phyloP scores from a whole-genome alignment of 2,329 filamentous ascomycete species.

The Colletotrichum sp. region DNA sequence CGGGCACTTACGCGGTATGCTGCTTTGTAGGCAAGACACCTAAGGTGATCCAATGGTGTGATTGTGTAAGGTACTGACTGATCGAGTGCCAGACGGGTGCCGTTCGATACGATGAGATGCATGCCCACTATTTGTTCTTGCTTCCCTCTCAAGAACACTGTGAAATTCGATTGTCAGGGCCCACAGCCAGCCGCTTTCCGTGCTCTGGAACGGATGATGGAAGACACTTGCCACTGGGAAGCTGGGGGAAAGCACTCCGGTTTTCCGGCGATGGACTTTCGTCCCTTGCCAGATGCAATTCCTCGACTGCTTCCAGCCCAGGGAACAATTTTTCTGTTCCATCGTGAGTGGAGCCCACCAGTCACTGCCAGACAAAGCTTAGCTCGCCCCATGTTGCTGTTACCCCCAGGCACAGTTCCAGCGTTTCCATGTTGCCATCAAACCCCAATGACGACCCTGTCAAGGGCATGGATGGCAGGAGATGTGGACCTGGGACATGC shows the following conservation, averaged over 20 bases:
- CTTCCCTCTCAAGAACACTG: neutral
- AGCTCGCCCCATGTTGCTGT: neutral
- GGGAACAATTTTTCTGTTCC: neutral
- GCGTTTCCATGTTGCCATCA: neutral
- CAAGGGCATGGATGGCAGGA: neutral
- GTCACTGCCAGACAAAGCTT: slow-evolving; percentile 9
- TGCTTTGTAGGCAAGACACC: neutral
- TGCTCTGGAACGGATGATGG: neutral
- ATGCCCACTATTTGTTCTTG: neutral
- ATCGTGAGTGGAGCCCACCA: neutral
- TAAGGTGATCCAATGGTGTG: neutral
- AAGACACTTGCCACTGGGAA: neutral
- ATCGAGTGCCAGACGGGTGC: neutral
- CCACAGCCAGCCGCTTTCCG: neutral
- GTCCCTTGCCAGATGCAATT: neutral
- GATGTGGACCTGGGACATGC: neutral
- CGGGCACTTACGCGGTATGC: neutral
- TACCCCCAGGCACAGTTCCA: neutral
- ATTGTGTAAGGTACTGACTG: neutral
- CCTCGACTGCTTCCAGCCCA: neutral
- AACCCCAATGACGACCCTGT: neutral
- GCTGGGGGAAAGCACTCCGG: neutral
- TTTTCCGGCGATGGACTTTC: neutral
- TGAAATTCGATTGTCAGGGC: neutral
- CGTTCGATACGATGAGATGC: neutral